Percentiles rank a stretch among this genome's conserved stretches.
Evolutionary conservation across 2,329 filamentous ascomycete genomes (phyloP).

Genomic region (Drechslerella dactyloides): DNA sequence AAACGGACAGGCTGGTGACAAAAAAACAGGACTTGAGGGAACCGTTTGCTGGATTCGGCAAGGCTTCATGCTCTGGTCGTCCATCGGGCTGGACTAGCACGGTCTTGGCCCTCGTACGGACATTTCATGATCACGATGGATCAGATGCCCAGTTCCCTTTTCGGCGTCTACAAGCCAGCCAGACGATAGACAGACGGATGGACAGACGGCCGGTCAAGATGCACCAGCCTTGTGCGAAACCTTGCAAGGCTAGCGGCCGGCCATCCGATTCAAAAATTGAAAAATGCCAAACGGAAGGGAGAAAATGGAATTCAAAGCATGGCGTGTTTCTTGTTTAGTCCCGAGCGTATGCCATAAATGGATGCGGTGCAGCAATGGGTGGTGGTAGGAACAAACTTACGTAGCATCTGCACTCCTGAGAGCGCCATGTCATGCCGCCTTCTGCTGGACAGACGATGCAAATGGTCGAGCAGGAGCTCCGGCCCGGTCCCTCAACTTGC

Average conservation of each 20-base stretch:
- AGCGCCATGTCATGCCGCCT: conserved; percentile 18
- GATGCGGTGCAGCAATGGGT: background rate
- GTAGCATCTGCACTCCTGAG: background rate
- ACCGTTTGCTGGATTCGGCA: conserved; percentile 1
- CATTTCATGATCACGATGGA: background rate
- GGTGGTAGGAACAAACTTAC: background rate
- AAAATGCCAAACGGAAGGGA: background rate
- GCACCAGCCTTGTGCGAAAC: conserved; percentile 7
- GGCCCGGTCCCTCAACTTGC: conserved; percentile 4
- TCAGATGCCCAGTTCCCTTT: conserved; percentile 2
- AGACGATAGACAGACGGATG: background rate
- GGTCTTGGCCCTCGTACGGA: conserved; percentile 1
- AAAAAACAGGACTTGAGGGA: background rate
- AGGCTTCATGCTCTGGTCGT: background rate
- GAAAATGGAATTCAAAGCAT: too few species aligned
- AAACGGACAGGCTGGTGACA: background rate
- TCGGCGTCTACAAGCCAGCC: background rate
- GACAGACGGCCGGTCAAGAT: background rate
- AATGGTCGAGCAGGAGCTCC: conserved; percentile 33
- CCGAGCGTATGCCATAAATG: background rate
- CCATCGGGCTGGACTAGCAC: conserved; percentile 1
- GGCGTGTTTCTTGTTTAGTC: too few species aligned
- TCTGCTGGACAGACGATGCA: conserved; percentile 14
- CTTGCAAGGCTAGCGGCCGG: conserved; percentile 1
- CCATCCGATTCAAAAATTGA: too few species aligned